phyloP scores from a whole-genome alignment of 768 basidiomycete genomes.

The Fomitopsis pulvina region DNA sequence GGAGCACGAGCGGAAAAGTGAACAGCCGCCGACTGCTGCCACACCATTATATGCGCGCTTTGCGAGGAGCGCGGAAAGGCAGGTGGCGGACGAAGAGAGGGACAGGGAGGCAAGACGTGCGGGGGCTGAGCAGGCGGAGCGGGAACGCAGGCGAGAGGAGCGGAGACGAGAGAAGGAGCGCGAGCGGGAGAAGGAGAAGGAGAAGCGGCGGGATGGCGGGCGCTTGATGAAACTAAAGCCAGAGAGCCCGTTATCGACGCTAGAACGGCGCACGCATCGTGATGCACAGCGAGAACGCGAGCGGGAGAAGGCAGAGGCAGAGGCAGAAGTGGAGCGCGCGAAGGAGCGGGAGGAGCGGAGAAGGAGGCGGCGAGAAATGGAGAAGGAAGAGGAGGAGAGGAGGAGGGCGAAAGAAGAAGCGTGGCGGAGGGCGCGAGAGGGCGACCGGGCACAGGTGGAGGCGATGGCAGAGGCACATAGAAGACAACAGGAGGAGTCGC shows the following conservation, averaged over 20 bases:
- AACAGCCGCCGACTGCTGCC: not conserved
- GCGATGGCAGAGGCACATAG: not conserved
- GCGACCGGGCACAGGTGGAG: not conserved
- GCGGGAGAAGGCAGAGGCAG: not conserved
- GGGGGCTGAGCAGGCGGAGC: constrained; percentile 12
- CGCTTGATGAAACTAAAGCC: not conserved
- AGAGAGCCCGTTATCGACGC: not conserved
- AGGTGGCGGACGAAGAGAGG: not conserved
- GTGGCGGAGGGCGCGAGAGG: not conserved
- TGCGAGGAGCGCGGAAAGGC: constrained; percentile 6
- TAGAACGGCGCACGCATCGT: not conserved
- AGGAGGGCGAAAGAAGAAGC: not conserved
- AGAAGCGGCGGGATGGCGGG: not conserved
- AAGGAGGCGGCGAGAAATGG: not conserved
- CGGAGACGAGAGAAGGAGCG: not conserved
- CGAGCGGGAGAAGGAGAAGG: not conserved
- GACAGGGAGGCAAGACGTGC: constrained; percentile 8
- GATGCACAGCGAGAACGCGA: not conserved
- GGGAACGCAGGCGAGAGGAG: not conserved
- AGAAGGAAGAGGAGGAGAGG: not conserved
- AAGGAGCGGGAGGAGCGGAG: not conserved
- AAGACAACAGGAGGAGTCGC: not conserved
- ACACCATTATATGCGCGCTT: constrained; percentile 24
- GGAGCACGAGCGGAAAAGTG: not conserved
- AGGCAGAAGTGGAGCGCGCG: not conserved